Conservation (phyloP, 345 rosid species). For the Populus simonii region DNA sequence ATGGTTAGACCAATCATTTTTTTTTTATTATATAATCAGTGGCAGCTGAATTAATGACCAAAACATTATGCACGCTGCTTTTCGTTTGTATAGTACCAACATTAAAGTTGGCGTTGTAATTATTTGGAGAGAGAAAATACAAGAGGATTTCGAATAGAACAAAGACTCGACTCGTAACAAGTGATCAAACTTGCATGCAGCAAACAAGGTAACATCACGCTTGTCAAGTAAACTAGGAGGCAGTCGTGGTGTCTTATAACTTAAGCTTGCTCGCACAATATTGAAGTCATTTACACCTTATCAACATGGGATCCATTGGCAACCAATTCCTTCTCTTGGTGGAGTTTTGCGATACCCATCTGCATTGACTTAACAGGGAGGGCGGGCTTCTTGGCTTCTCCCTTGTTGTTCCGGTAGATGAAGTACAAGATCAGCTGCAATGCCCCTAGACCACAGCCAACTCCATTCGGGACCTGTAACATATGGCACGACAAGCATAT, state of each 20-base stretch:
- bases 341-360: slow-evolving; percentile 29
- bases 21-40: no score
- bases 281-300: neutral
- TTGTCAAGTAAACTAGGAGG: neutral
- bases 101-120: no score
- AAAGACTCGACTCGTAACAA: neutral
- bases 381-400: slow-evolving; percentile 21
- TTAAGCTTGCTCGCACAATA: neutral
- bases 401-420: slow-evolving; percentile 63
- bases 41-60: no score
- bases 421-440: slow-evolving; percentile 71
- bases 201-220: neutral
- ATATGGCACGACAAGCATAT: neutral
- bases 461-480: slow-evolving; percentile 83
- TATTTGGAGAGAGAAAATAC: neutral
- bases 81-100: neutral
- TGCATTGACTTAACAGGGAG: slow-evolving; percentile 24
- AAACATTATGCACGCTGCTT: neutral
- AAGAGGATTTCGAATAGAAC: neutral
- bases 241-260: neutral
- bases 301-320: slow-evolving; percentile 24
- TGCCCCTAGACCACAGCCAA: slow-evolving; percentile 79
- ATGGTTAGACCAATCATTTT: no score
- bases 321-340: slow-evolving; percentile 23
- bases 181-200: neutral